Evolutionary conservation across 495 filamentous ascomycete species (phyloP), one percentile per base, ranked within the genome.

Genomic region (Bacidia gigantensis): DNA sequence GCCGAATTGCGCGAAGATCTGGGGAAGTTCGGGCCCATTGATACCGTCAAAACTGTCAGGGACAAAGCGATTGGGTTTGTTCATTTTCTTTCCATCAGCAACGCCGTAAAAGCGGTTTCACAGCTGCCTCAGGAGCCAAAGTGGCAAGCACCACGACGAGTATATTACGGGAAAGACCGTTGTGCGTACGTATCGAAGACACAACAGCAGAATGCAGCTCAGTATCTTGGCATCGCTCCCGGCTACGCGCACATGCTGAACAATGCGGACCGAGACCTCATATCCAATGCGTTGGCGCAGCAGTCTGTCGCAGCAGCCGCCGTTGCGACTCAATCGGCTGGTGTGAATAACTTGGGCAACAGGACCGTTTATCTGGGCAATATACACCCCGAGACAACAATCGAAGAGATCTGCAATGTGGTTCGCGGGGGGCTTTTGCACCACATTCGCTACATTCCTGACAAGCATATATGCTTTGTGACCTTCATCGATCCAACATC

Each of bases 391-490:
- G 92, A 98, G 68, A 98, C 92, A 1, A 97, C 92, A 1, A 90
- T 96, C 58, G 92, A 97, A 68, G 92, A 95, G 65, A 96, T 96
- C 65, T 96, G 89, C 72, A 96, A 96, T 60, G 89, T 96, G 45
- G 89, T 96, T 24, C 81, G 89, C 46, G 89, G 89, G 41, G 89
- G 89, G 55, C 72, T 96, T 53, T 72, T 98, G 61, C 92, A 98
- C 65, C 92, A 98, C 66, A 92, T 98, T 67, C 87, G 92, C 50
- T 98, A 96, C 69, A 98, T 98, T 59, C 93, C 92, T 23, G 92
- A 98, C 72, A 98, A 98, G 76, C 92, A 98, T 68, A 98, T 97
- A 60, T 98, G 92, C 73, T 98, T 98, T 59, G 92, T 98, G 38
- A 98, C 92, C 1, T 98, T 98, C 70, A 97, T 98, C 65, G 92